Conservation (phyloP, 2,329 filamentous ascomycete genomes). For the Knufia petricola region DNA sequence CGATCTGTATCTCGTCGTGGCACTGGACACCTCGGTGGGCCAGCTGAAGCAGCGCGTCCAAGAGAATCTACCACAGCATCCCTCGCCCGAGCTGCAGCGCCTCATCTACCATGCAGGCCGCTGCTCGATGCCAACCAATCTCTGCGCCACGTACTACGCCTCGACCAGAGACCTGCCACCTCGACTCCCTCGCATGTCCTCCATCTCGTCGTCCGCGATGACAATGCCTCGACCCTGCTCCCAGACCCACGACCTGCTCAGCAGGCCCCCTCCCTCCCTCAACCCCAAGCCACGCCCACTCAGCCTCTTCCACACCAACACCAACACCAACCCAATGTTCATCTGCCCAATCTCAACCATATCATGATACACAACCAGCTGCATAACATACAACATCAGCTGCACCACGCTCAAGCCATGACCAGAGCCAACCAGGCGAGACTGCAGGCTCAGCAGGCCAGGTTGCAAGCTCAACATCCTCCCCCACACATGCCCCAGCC, state of each 20-base stretch:
- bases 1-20: slow-evolving; percentile 27
- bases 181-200: slow-evolving; percentile 26
- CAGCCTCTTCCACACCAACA: background rate
- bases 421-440: slow-evolving; percentile 18
- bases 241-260: slow-evolving; percentile 7
- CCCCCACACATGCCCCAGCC: background rate
- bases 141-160: slow-evolving; percentile 42
- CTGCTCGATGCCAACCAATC: slow-evolving; percentile 41
- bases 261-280: background rate
- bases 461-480: background rate
- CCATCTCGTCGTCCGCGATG: slow-evolving; percentile 28
- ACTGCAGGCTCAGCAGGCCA: slow-evolving; percentile 11
- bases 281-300: background rate
- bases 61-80: slow-evolving; percentile 38
- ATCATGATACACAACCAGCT: slow-evolving; percentile 15
- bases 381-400: slow-evolving; percentile 13
- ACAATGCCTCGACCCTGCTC: slow-evolving; percentile 12
- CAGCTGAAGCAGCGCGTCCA: slow-evolving; percentile 46
- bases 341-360: slow-evolving; percentile 10
- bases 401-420: slow-evolving; percentile 12
- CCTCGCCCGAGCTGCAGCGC: slow-evolving; percentile 40
- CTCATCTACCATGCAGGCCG: slow-evolving; percentile 48
- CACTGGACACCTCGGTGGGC: slow-evolving; percentile 37
- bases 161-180: slow-evolving; percentile 33
- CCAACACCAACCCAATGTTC: too few species aligned